phyloP scores from a whole-genome alignment of 2,329 filamentous ascomycete species.

The Diplodia mutila region DNA sequence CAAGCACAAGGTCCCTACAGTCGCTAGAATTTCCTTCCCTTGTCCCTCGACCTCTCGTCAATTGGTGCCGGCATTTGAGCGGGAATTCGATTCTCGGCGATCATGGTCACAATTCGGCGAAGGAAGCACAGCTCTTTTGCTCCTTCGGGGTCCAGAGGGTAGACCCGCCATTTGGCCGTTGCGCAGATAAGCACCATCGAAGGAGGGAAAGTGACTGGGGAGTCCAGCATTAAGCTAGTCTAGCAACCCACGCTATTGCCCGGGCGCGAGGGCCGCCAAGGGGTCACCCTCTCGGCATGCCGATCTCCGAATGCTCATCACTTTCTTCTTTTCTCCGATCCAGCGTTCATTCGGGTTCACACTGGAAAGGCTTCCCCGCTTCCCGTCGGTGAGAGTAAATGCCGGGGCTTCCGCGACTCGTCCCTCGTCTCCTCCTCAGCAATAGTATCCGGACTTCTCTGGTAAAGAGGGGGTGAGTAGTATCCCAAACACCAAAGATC shows the following conservation, averaged over 20 bases:
- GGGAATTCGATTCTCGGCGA: neutral
- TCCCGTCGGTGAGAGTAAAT: neutral
- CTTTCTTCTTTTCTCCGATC: neutral
- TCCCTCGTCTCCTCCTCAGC: neutral
- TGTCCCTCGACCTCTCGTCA: neutral
- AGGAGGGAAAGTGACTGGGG: neutral
- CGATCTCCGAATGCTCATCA: neutral
- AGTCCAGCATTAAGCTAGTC: neutral
- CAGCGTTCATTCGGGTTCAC: neutral
- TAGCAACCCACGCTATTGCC: neutral
- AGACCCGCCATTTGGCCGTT: neutral
- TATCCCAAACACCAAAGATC: neutral
- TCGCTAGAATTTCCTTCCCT: neutral
- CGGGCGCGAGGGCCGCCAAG: neutral
- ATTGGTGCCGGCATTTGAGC: neutral
- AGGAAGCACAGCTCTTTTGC: neutral
- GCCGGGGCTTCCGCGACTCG: neutral
- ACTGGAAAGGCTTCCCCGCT: neutral
- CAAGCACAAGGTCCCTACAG: neutral
- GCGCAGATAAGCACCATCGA: neutral
- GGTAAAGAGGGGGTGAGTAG: neutral
- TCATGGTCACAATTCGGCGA: neutral
- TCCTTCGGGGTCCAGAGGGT: neutral
- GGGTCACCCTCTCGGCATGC: neutral
- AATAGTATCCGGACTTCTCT: neutral